These are phyloP conservation scores for Spencermartinsiella europaea DNA, from an alignment of 805 yeast genomes.

Conservation along the genomic window DNA sequence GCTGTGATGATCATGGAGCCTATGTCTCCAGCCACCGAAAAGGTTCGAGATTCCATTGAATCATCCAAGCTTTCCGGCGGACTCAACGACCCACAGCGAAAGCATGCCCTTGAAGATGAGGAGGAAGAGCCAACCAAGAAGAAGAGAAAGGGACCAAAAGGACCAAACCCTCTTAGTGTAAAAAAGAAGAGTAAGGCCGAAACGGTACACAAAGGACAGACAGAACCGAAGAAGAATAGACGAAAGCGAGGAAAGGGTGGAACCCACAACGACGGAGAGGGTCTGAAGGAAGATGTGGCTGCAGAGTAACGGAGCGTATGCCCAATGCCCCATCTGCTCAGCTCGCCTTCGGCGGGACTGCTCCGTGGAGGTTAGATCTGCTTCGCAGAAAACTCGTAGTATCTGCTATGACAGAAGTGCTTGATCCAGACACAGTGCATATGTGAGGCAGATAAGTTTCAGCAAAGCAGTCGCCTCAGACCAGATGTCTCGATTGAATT, in stretches of 20 bases:
- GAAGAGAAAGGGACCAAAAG: slow-evolving; percentile 54
- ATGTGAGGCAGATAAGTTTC: too few species aligned
- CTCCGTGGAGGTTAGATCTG: too few species aligned
- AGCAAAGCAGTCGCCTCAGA: too few species aligned
- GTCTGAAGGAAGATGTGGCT: not conserved
- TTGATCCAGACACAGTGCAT: too few species aligned
- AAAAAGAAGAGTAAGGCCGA: slow-evolving; percentile 60
- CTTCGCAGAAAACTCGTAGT: too few species aligned
- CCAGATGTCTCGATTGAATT: too few species aligned
- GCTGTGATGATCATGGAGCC: slow-evolving; percentile 98
- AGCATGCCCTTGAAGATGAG: slow-evolving; percentile 15
- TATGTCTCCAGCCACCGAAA: slow-evolving; percentile 62
- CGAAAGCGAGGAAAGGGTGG: slow-evolving; percentile 10
- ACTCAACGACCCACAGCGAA: slow-evolving; percentile 55
- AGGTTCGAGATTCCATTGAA: slow-evolving; percentile 50
- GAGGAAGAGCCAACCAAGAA: slow-evolving; percentile 23
- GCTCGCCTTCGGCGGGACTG: too few species aligned
- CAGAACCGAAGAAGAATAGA: slow-evolving; percentile 12
- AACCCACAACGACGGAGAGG: not conserved
- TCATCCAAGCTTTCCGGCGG: slow-evolving; percentile 67
- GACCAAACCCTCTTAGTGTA: slow-evolving; percentile 86
- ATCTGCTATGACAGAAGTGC: too few species aligned
- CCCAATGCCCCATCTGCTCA: too few species aligned
- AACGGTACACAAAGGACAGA: not conserved
- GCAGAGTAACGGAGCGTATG: too few species aligned